These are phyloP conservation scores for Calonectria henricotiae DNA, from an alignment of 2,329 filamentous ascomycete species.

Conservation along the genomic window DNA sequence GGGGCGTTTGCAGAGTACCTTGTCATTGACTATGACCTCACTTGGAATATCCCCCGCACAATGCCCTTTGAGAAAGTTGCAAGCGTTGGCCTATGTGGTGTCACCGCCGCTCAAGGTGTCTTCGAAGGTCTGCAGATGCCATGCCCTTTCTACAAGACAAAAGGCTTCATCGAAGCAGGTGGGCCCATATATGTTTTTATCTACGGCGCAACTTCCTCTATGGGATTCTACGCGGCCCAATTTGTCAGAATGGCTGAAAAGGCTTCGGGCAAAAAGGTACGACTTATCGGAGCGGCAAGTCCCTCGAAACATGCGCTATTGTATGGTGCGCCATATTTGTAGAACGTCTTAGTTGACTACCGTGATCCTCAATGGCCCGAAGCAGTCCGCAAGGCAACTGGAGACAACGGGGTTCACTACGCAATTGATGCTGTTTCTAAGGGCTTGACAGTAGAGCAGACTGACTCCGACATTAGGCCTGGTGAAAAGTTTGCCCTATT, in stretches of 20 bases:
- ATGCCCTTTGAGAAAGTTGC: slow-evolving; percentile 59
- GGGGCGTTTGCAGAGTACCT: slow-evolving; percentile 65
- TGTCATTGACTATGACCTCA: slow-evolving; percentile 55
- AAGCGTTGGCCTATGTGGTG: slow-evolving; percentile 59
- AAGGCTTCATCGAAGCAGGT: neutral
- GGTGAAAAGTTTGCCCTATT: slow-evolving; percentile 51
- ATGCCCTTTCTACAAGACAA: slow-evolving; percentile 52
- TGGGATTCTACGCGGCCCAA: slow-evolving; percentile 56
- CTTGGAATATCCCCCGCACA: slow-evolving; percentile 57
- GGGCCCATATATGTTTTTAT: slow-evolving; percentile 48
- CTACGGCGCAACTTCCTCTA: slow-evolving; percentile 55
- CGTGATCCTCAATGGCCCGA: slow-evolving; percentile 55
- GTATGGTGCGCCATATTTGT: slow-evolving; percentile 56
- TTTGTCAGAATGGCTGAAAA: slow-evolving; percentile 43
- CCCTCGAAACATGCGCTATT: slow-evolving; percentile 49
- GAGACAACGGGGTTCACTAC: slow-evolving; percentile 54
- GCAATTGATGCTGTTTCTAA: slow-evolving; percentile 61
- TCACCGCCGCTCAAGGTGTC: slow-evolving; percentile 63
- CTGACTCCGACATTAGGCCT: slow-evolving; percentile 49
- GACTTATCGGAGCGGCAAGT: slow-evolving; percentile 54
- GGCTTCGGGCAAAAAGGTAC: slow-evolving; percentile 34
- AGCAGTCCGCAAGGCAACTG: slow-evolving; percentile 49
- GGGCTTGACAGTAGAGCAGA: slow-evolving; percentile 54
- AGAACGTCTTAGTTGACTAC: slow-evolving; percentile 61
- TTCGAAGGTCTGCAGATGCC: slow-evolving; percentile 58